Evolutionary conservation across 2,329 filamentous ascomycete genomes (phyloP), one percentile per base, ranked within the genome.

Genomic region (Penicillium olsonii): DNA sequence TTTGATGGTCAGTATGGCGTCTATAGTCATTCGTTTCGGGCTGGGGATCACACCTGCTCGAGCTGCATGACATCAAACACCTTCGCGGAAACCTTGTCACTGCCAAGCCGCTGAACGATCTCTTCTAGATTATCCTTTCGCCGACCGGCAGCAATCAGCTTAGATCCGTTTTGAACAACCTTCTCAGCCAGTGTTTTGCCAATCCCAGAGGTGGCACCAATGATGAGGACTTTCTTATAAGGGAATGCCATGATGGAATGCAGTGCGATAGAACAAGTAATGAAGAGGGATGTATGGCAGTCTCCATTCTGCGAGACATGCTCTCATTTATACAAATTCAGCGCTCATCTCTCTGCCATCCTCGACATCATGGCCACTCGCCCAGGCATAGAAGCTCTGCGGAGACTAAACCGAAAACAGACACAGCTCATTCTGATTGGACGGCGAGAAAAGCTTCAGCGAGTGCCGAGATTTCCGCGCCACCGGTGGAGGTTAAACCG

Each of bases 261-360:
- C 18, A 2, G n/a, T 8, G n/a, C 11, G 31, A 17, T 14, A 6
- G 7, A 10, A 7, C 14, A 17, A 35, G 15, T 1, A 6, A 35
- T 9, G 5, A 15, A 18, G 33, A 35, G 7, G 8, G 3, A 35
- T 14, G 55, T 82, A 78, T 2, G 75, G 75, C 15, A 74, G 5
- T 35, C 14, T n/a, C 4, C 14, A 15, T 7, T 11, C 9, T 18
- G 7, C 15, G 6, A 15, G 5, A 18, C 5, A 35, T 15, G 4
- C 7, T 10, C n/a, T 17, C n/a, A 35, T 35, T 35, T 35, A 35
- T 35, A 35, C 14, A 8, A 35, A 4, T 9, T 35, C 33, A 7
- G 9, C 18, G 15, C 6, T 18, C 33, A 18, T 35, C 33, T 8
- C 8, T 19, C 10, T 6, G 7, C 17, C 8, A 39, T 8, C 15